Percentiles rank a stretch among this genome's conserved stretches.
Evolutionary conservation across 148 eudicot genomes (phyloP).

Genomic region (Rhododendron griersonianum): DNA sequence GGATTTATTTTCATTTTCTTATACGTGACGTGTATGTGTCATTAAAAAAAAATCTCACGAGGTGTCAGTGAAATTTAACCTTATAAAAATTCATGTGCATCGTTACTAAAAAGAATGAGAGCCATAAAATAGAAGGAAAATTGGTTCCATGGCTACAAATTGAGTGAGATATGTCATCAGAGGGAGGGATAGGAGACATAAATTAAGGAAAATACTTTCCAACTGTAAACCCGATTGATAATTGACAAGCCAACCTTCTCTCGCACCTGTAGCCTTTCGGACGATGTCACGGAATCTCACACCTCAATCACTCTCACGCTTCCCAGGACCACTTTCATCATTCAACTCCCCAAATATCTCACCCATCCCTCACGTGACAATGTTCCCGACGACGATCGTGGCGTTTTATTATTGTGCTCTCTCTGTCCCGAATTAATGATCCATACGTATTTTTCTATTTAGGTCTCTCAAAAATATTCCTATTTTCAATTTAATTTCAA

Average conservation of each 20-base stretch:
- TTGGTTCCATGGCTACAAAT: background rate
- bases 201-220: background rate
- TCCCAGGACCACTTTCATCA: slow-evolving; percentile 21
- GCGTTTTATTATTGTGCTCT: background rate
- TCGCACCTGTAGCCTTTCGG: slow-evolving; percentile 16
- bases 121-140: no score
- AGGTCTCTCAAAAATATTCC: no score
- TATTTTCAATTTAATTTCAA: no score
- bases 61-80: no score
- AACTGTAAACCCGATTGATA: slow-evolving; percentile 13
- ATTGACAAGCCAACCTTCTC: slow-evolving; percentile 23
- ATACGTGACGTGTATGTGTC: no score
- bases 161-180: background rate
- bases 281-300: slow-evolving; percentile 37
- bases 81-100: no score
- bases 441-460: no score
- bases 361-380: slow-evolving; percentile 19
- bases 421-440: no score
- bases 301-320: slow-evolving; percentile 28
- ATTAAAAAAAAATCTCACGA: no score
- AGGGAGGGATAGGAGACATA: background rate
- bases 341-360: slow-evolving; percentile 6
- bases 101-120: no score
- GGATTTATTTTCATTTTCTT: background rate
- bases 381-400: background rate